Evolutionary conservation across 495 filamentous ascomycete species (phyloP).

Genomic region (Cenococcum geophilum): DNA sequence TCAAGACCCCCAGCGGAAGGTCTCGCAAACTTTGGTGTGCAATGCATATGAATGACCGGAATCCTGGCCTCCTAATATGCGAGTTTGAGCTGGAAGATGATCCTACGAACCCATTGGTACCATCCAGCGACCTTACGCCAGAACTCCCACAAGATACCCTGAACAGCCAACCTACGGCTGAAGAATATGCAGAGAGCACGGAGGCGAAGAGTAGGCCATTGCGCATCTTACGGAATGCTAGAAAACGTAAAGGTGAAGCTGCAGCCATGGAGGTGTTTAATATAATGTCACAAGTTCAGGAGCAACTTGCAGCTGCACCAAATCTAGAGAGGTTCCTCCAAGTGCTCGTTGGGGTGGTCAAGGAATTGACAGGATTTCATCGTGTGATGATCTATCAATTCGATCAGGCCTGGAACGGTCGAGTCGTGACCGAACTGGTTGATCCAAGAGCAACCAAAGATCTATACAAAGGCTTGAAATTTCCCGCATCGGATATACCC

Average conservation of each 20-base stretch:
- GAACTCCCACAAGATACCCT: constrained; percentile 69
- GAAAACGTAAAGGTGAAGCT: constrained; percentile 72
- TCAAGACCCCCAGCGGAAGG: constrained; percentile 50
- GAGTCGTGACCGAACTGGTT: constrained; percentile 81
- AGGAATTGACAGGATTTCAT: constrained; percentile 88
- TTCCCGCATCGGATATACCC: constrained; percentile 87
- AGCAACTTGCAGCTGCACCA: constrained; percentile 64
- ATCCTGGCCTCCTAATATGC: constrained; percentile 71
- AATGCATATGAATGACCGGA: constrained; percentile 62
- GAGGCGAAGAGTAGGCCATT: constrained; percentile 69
- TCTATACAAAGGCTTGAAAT: constrained; percentile 83
- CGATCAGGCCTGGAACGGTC: constrained; percentile 73
- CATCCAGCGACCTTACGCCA: constrained; percentile 49
- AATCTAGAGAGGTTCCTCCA: constrained; percentile 64
- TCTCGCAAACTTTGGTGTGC: constrained; percentile 79
- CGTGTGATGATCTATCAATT: constrained; percentile 94
- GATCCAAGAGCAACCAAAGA: constrained; percentile 76
- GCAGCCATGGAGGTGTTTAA: constrained; percentile 92
- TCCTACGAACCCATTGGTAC: constrained; percentile 58
- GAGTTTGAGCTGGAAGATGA: constrained; percentile 93
- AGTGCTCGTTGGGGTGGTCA: constrained; percentile 66
- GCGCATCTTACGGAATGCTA: constrained; percentile 68
- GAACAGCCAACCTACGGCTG: constrained; percentile 57
- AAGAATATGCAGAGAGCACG: constrained; percentile 70
- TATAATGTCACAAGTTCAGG: constrained; percentile 81